Conservation (phyloP, 1,139 yeast species). For the Pichia kudriavzevii region DNA sequence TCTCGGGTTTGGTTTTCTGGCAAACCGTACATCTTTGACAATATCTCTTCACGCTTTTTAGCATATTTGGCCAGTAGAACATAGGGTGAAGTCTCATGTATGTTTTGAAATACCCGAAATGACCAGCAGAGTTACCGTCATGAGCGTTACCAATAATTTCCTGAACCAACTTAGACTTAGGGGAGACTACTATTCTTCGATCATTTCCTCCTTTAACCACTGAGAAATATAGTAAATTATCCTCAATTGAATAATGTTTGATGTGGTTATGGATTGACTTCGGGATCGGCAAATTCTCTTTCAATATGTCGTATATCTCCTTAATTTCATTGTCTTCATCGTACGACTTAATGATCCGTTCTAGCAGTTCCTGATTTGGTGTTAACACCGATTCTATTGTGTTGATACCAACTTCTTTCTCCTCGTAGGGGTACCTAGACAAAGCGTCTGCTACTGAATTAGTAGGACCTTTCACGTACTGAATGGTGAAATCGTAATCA, state of each 20-base stretch:
- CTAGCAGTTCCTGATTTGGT: too few relatives aligned
- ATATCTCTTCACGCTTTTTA: background rate
- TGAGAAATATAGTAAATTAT: conserved; percentile 3
- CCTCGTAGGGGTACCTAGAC: background rate
- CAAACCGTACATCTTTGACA: conserved; percentile 1
- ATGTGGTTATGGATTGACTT: background rate
- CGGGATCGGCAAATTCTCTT: background rate
- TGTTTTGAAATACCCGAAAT: conserved; percentile 3
- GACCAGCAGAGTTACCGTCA: conserved; percentile 1
- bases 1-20: conserved; percentile 2
- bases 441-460: conserved; percentile 3
- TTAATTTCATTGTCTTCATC: background rate
- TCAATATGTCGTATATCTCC: conserved; percentile 1
- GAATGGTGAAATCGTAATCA: conserved; percentile 4
- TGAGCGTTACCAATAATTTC: background rate
- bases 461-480: conserved; percentile 1
- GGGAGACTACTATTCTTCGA: background rate
- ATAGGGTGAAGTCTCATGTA: background rate
- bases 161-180: background rate
- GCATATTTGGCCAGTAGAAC: conserved; percentile 5
- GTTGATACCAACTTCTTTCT: background rate
- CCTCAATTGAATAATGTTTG: conserved; percentile 1
- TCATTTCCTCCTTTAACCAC: background rate
- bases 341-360: too few relatives aligned
- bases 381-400: too few relatives aligned